A percentile compares a stretch with the other conserved stretches of the same genome.
These are phyloP conservation scores for Fusarium setosum DNA, from an alignment of 2,329 filamentous ascomycete genomes.

Conservation along the genomic window DNA sequence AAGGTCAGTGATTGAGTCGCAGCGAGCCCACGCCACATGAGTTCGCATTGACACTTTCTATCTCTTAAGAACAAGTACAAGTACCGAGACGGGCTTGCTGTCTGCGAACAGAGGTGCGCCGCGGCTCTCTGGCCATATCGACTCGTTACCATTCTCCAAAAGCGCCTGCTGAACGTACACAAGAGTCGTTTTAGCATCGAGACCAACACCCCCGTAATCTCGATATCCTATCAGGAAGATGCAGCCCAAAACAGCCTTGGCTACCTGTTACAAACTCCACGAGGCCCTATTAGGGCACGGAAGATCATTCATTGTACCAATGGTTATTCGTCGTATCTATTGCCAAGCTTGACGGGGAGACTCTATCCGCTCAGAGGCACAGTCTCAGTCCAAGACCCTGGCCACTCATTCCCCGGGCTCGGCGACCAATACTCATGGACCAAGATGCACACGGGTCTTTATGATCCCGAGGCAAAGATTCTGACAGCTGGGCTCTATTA, in stretches of 20 bases:
- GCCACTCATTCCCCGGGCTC: conserved; percentile 38
- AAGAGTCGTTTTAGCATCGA: conserved; percentile 47
- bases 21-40: accelerated
- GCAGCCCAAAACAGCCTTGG: conserved; percentile 43
- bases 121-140: conserved; percentile 61
- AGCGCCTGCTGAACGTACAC: conserved; percentile 46
- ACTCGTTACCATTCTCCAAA: conserved; percentile 55
- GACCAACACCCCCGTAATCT: conserved; percentile 47
- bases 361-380: conserved; percentile 56
- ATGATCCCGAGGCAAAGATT: conserved; percentile 59
- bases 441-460: conserved; percentile 52
- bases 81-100: conserved; percentile 25
- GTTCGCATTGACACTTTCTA: not conserved
- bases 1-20: conserved; percentile 30
- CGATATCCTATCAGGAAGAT: conserved; percentile 36
- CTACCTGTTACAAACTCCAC: conserved; percentile 54
- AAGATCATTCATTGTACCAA: conserved; percentile 69
- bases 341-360: conserved; percentile 57
- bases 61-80: conserved; percentile 1
- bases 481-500: conserved; percentile 40
- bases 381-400: conserved; percentile 60
- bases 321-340: conserved; percentile 59
- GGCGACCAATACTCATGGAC: conserved; percentile 56
- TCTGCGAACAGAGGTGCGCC: conserved; percentile 52
- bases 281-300: conserved; percentile 56